Percentiles rank a stretch among this genome's conserved stretches.
Conservation (phyloP, 2,329 filamentous ascomycete genomes). For the Fusarium nygamai region DNA sequence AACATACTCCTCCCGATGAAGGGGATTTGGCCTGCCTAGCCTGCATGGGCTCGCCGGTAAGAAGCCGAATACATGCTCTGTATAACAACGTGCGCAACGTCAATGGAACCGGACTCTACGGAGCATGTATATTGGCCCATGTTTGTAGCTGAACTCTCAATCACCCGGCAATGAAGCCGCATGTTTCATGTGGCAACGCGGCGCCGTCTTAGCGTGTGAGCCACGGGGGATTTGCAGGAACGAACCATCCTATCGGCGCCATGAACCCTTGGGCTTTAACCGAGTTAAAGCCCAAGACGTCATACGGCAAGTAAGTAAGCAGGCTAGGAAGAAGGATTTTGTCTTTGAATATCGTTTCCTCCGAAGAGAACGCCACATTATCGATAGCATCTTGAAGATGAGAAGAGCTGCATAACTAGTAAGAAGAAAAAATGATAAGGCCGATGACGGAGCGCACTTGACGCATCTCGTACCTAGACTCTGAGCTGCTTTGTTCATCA, state of each 20-base stretch:
- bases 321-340: neutral
- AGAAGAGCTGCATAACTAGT: neutral
- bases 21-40: neutral
- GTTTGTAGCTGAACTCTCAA: slow-evolving; percentile 3
- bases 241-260: slow-evolving; percentile 38
- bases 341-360: neutral
- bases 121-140: neutral
- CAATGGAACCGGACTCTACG: neutral
- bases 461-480: slow-evolving; percentile 2
- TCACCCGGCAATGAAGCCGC: slow-evolving; percentile 24
- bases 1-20: neutral
- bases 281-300: neutral
- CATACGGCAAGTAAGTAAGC: neutral
- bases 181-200: slow-evolving; percentile 38
- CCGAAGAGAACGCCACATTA: neutral
- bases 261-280: slow-evolving; percentile 20
- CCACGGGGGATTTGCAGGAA: slow-evolving; percentile 31
- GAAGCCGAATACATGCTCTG: neutral
- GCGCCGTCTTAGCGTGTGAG: slow-evolving; percentile 23
- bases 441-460: neutral
- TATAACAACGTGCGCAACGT: neutral
- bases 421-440: neutral
- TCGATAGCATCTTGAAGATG: neutral
- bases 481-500: slow-evolving; percentile 13
- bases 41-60: neutral